Evolutionary conservation across 2,329 filamentous ascomycete genomes (phyloP).

Genomic region (Hysterium pulicare): DNA sequence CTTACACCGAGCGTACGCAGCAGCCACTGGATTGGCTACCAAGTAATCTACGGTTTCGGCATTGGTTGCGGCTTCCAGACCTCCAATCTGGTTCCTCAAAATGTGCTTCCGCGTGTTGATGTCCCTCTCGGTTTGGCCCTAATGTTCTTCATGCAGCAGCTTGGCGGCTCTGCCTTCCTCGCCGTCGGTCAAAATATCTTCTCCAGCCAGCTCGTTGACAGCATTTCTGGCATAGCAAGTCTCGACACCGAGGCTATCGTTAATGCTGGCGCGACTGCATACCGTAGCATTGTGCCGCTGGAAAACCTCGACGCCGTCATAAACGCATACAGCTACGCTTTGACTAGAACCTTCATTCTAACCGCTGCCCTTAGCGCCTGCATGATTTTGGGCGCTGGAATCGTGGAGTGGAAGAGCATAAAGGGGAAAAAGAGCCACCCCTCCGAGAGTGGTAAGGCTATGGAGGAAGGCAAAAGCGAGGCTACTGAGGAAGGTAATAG

Average conservation of each 20-base stretch:
- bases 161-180: slow-evolving; percentile 47
- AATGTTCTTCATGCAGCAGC: slow-evolving; percentile 44
- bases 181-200: slow-evolving; percentile 43
- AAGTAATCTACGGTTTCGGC: slow-evolving; percentile 30
- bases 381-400: slow-evolving; percentile 48
- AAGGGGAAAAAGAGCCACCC: slow-evolving; percentile 43
- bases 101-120: slow-evolving; percentile 37
- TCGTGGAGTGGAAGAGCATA: slow-evolving; percentile 61
- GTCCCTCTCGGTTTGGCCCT: slow-evolving; percentile 30
- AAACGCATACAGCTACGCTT: slow-evolving; percentile 28
- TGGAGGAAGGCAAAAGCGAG: slow-evolving; percentile 1
- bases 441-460: neutral
- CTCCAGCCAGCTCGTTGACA: slow-evolving; percentile 16
- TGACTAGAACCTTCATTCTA: slow-evolving; percentile 56
- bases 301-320: slow-evolving; percentile 3
- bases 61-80: slow-evolving; percentile 45
- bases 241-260: slow-evolving; percentile 14
- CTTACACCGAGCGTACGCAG: slow-evolving; percentile 28
- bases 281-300: slow-evolving; percentile 12
- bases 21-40: slow-evolving; percentile 31
- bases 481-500: too few species aligned
- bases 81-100: slow-evolving; percentile 39
- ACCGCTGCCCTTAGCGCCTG: slow-evolving; percentile 50
- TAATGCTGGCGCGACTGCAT: slow-evolving; percentile 15
- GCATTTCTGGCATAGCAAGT: slow-evolving; percentile 19